A percentile compares a stretch with the other conserved stretches of the same genome.
phyloP scores from a whole-genome alignment of 257 asterid species.

The Nemophila menziesii region DNA sequence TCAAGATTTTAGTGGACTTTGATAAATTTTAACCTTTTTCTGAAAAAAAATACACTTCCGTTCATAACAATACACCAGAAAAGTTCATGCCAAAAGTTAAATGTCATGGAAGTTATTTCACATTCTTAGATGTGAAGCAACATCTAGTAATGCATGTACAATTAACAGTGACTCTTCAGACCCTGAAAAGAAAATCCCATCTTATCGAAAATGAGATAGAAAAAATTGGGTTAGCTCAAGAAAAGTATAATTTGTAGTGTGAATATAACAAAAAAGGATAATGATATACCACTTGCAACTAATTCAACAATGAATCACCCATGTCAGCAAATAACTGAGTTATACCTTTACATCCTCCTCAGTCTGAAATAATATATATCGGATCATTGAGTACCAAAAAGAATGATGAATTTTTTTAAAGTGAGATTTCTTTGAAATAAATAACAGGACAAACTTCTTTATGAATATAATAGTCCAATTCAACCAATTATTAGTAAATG shows the following conservation, averaged over 20 bases:
- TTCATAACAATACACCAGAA: too few relatives aligned
- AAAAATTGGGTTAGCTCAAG: too few relatives aligned
- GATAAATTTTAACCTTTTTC: too few relatives aligned
- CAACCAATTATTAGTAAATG: neutral
- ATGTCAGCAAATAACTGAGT: constrained; percentile 96
- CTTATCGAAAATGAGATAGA: neutral
- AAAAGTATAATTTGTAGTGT: neutral
- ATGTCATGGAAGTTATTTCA: constrained; percentile 97
- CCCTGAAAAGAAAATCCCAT: constrained; percentile 38
- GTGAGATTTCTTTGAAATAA: too few relatives aligned
- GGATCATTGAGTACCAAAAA: constrained; percentile 10
- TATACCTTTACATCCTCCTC: constrained; percentile 97
- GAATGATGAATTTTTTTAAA: neutral
- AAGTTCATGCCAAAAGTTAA: constrained; percentile 97
- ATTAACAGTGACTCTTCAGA: constrained; percentile 95
- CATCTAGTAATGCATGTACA: constrained; percentile 85
- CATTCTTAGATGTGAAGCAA: constrained; percentile 96
- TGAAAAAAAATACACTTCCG: too few relatives aligned
- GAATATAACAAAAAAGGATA: constrained; percentile 12
- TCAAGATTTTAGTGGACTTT: too few relatives aligned
- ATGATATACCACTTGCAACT: constrained; percentile 82
- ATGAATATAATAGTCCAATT: neutral
- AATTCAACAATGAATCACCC: constrained; percentile 96
- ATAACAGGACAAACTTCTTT: neutral
- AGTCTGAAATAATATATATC: constrained; percentile 36